These are phyloP conservation scores for Bondarzewia mesenterica DNA, from an alignment of 1,284 basidiomycete genomes.

Conservation along the genomic window DNA sequence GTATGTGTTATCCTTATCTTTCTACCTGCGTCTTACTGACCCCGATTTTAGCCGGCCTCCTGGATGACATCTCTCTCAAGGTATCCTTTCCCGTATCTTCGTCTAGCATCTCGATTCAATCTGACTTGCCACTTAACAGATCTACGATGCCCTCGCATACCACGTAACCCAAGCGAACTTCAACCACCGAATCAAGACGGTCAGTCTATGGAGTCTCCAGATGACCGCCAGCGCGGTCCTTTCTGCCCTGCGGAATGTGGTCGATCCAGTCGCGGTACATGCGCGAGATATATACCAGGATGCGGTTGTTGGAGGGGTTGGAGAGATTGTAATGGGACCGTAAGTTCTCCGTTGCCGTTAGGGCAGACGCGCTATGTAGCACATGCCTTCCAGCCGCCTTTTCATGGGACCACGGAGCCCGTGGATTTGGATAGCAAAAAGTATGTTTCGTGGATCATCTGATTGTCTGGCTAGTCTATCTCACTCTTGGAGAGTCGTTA, in stretches of 20 bases:
- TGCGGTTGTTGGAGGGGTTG: background rate
- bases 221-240: slow-evolving; percentile 63
- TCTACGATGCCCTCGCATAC: slow-evolving; percentile 83
- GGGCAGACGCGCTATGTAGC: background rate
- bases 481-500: no score
- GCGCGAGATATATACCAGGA: slow-evolving; percentile 33
- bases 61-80: slow-evolving; percentile 76
- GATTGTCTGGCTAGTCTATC: no score
- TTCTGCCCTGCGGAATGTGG: slow-evolving; percentile 46
- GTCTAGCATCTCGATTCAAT: background rate
- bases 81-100: slow-evolving; percentile 22
- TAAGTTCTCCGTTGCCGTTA: background rate
- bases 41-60: slow-evolving; percentile 55
- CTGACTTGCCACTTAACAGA: background rate
- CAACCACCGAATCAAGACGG: slow-evolving; percentile 79
- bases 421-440: no score
- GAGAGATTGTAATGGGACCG: background rate
- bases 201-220: slow-evolving; percentile 78
- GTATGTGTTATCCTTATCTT: slow-evolving; percentile 33
- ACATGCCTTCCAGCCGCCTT: no score
- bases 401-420: no score
- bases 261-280: slow-evolving; percentile 45
- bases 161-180: slow-evolving; percentile 86
- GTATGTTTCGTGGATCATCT: no score
- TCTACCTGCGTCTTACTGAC: background rate